Evolutionary conservation across 768 basidiomycete species (phyloP).

Genomic region (Leccinum subtestaceum): DNA sequence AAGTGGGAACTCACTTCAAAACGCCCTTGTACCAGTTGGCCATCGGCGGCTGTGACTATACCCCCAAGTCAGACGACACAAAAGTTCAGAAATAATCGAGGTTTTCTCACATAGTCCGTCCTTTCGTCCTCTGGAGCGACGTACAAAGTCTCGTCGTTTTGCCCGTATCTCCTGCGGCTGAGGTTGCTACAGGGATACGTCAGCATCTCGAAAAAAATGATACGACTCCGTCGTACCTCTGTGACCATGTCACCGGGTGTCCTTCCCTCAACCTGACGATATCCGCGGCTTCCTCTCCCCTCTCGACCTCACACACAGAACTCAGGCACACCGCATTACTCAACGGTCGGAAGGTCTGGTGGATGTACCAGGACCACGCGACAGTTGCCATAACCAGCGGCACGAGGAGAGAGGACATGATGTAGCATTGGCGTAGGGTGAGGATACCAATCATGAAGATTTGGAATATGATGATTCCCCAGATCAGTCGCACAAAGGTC

Average conservation of each 20-base stretch:
- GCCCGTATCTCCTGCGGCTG: conserved; percentile 83
- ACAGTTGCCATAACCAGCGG: conserved; percentile 77
- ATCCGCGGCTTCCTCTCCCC: conserved; percentile 83
- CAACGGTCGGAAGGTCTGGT: conserved; percentile 63
- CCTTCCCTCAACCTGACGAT: conserved; percentile 72
- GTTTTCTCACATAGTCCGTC: conserved; percentile 73
- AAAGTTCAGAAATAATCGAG: neutral
- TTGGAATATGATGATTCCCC: conserved; percentile 91
- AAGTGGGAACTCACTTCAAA: conserved; percentile 59
- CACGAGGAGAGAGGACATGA: conserved; percentile 59
- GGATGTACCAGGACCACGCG: conserved; percentile 78
- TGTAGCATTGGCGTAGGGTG: conserved; percentile 57
- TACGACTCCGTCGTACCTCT: conserved; percentile 52
- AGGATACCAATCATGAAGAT: conserved; percentile 98
- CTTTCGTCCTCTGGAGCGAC: conserved; percentile 92
- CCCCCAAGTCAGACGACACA: conserved; percentile 7
- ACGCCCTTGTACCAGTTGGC: conserved; percentile 92
- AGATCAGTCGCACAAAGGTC: conserved; percentile 87
- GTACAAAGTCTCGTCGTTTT: conserved; percentile 92
- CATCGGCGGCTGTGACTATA: conserved; percentile 93
- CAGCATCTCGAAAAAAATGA: neutral
- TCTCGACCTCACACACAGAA: conserved; percentile 84
- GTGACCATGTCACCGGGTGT: conserved; percentile 85
- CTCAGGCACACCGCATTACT: conserved; percentile 83
- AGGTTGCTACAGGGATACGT: conserved; percentile 56